Percentiles rank a stretch among this genome's conserved stretches.
Conservation (phyloP, 1,139 yeast species). For the Hansenula anomala region DNA sequence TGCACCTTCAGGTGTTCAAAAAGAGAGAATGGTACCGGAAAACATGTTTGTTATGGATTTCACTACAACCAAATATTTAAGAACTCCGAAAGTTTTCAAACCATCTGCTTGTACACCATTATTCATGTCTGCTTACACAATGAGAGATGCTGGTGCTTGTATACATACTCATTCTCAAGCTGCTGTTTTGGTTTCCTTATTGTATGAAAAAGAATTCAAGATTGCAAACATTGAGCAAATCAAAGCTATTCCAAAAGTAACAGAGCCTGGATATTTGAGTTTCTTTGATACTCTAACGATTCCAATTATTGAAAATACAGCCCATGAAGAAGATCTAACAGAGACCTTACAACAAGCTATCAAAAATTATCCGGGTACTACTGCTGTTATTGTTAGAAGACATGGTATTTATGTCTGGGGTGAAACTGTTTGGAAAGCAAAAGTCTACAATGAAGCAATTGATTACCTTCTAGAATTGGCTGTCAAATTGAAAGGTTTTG, state of each 20-base stretch:
- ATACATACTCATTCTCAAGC: conserved; percentile 91
- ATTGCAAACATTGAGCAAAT: conserved; percentile 87
- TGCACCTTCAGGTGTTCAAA: conserved; percentile 95
- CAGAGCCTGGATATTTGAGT: conserved; percentile 54
- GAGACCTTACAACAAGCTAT: conserved; percentile 63
- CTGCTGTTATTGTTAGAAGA: conserved; percentile 86
- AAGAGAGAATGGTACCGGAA: conserved; percentile 77
- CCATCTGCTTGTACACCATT: conserved; percentile 94
- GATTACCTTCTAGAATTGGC: conserved; percentile 86
- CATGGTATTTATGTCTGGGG: conserved; percentile 98
- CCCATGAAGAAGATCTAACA: conserved; percentile 83
- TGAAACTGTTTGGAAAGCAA: conserved; percentile 86
- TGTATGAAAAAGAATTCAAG: conserved; percentile 66
- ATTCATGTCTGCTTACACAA: conserved; percentile 67
- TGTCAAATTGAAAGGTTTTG: conserved; percentile 66
- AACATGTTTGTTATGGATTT: conserved; percentile 77
- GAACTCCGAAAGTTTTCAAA: conserved; percentile 63
- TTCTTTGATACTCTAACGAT: conserved; percentile 72
- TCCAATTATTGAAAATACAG: conserved; percentile 88
- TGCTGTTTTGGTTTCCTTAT: conserved; percentile 76
- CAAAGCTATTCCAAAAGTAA: conserved; percentile 71
- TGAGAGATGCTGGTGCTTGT: conserved; percentile 84
- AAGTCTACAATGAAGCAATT: conserved; percentile 86
- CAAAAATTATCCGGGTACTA: conserved; percentile 62
- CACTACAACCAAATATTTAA: conserved; percentile 47